Conservation (phyloP, 139 green algal genomes). For the Microglena sp. region DNA sequence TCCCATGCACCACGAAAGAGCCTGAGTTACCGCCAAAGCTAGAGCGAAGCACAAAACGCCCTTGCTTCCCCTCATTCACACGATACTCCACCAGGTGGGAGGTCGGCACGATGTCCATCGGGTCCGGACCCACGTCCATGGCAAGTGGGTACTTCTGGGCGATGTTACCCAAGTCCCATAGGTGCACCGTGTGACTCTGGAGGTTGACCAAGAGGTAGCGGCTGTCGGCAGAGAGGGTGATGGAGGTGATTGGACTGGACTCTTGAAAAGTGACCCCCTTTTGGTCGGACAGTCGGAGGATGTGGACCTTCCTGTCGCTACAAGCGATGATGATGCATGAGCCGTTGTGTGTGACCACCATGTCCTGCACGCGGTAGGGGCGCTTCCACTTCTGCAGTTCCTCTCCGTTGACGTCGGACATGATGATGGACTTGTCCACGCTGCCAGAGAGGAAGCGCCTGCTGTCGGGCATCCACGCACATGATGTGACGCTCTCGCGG, state of each 20-base stretch:
- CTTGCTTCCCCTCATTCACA: constrained; percentile 28
- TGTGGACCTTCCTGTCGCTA: constrained; percentile 50
- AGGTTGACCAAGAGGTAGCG: constrained; percentile 36
- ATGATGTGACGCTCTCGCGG: constrained; percentile 48
- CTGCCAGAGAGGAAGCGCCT: constrained; percentile 57
- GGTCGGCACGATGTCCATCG: neutral
- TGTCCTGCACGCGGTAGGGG: constrained; percentile 55
- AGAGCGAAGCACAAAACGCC: constrained; percentile 76
- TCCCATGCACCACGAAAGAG: constrained; percentile 70
- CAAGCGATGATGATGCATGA: constrained; percentile 44
- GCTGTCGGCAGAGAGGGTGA: constrained; percentile 44
- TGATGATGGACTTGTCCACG: constrained; percentile 50
- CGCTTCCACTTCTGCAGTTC: constrained; percentile 49
- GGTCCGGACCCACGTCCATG: neutral
- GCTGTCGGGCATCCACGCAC: constrained; percentile 72
- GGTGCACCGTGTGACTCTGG: constrained; percentile 38
- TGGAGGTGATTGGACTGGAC: constrained; percentile 36
- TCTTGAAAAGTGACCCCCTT: constrained; percentile 21
- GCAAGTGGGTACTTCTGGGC: neutral
- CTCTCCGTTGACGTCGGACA: constrained; percentile 6
- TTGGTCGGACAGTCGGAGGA: constrained; percentile 46
- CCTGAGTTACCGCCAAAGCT: constrained; percentile 66
- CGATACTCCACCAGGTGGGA: constrained; percentile 23
- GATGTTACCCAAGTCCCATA: constrained; percentile 29
- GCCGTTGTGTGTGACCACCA: constrained; percentile 56